These are phyloP conservation scores for Stachybotrys chlorohalonatus DNA, from an alignment of 2,329 filamentous ascomycete genomes.

Conservation along the genomic window DNA sequence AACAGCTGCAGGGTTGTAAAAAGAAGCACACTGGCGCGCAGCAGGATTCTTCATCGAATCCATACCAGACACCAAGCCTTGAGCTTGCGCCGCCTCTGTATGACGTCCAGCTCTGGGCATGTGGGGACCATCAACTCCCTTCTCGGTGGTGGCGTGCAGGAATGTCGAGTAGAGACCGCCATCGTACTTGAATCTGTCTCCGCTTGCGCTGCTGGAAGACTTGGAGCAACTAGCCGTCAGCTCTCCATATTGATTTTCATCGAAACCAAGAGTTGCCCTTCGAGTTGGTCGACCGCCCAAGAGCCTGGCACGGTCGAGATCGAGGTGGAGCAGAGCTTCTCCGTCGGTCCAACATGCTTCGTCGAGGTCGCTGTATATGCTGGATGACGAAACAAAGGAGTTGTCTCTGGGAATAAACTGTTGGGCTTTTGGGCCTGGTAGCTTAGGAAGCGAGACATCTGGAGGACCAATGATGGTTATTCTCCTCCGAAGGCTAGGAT, in stretches of 20 bases:
- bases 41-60: not conserved
- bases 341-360: conserved; percentile 4
- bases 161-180: conserved; percentile 26
- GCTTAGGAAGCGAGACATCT: conserved; percentile 1
- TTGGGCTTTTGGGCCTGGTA: conserved; percentile 3
- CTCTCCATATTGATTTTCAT: conserved; percentile 3
- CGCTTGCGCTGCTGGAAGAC: conserved; percentile 23
- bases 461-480: conserved; percentile 3
- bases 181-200: conserved; percentile 39
- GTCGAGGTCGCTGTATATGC: conserved; percentile 14
- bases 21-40: conserved; percentile 12
- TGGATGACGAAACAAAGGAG: conserved; percentile 18
- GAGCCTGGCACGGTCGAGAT: not conserved
- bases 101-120: conserved; percentile 3
- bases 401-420: conserved; percentile 4
- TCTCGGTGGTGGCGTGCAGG: conserved; percentile 27
- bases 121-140: conserved; percentile 15
- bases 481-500: not conserved
- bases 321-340: conserved; percentile 1
- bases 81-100: too few relatives aligned
- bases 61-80: not conserved
- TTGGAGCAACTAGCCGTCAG: conserved; percentile 12
- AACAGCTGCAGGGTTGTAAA: conserved; percentile 27
- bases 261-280: not conserved
- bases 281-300: not conserved